Conservation (phyloP, 2,329 filamentous ascomycete genomes). For the Xylariaceae sp. region DNA sequence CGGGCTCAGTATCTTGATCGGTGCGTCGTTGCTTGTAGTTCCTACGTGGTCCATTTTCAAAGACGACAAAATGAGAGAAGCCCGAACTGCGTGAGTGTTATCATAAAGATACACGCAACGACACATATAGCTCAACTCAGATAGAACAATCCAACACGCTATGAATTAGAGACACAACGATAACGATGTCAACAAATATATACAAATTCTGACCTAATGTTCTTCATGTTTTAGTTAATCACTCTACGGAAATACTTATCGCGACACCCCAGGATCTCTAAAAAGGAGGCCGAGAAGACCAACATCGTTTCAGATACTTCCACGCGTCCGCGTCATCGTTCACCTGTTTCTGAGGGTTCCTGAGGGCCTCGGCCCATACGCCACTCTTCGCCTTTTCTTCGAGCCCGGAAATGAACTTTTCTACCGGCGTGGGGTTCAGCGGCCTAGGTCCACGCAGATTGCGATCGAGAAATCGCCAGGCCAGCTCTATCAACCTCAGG, state of each 20-base stretch:
- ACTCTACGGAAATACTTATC: no score
- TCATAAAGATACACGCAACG: no score
- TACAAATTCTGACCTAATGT: no score
- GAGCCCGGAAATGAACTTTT: constrained; percentile 22
- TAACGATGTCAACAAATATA: no score
- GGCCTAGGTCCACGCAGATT: constrained; percentile 22
- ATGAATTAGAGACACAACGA: no score
- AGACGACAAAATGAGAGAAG: background rate
- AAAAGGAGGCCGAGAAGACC: constrained; percentile 13
- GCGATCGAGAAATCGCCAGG: constrained; percentile 30
- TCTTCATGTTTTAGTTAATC: no score
- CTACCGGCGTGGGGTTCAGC: constrained; percentile 6
- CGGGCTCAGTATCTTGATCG: constrained; percentile 5
- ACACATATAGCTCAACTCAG: no score
- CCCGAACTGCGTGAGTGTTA: no score
- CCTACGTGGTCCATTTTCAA: constrained; percentile 7
- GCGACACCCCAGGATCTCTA: no score
- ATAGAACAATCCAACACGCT: no score
- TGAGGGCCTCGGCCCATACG: constrained; percentile 14
- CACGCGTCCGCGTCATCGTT: constrained; percentile 23
- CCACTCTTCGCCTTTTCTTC: constrained; percentile 17
- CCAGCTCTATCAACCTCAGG: constrained; percentile 24
- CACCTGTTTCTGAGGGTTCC: constrained; percentile 19
- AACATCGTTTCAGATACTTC: constrained; percentile 18
- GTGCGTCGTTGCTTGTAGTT: constrained; percentile 1